These are phyloP conservation scores for Lecanosticta acicola DNA, from an alignment of 2,329 filamentous ascomycete genomes.

Conservation along the genomic window DNA sequence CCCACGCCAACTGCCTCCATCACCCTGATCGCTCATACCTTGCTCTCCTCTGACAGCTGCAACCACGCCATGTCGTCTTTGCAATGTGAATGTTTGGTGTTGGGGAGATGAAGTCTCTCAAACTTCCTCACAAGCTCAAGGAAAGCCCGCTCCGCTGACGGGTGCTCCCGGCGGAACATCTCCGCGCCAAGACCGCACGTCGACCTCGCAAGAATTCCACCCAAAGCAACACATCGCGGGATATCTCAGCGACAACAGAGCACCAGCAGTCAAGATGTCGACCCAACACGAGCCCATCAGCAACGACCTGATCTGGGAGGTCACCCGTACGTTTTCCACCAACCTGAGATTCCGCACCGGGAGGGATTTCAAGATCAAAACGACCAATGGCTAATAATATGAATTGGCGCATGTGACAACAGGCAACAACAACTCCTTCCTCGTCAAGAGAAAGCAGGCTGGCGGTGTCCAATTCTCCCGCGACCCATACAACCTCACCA, in stretches of 20 bases:
- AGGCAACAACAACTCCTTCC: conserved; percentile 86
- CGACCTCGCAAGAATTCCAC: conserved; percentile 5
- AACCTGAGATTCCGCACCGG: too few relatives aligned
- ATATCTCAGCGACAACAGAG: too few relatives aligned
- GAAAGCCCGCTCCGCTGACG: conserved; percentile 2
- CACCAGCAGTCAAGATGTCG: conserved; percentile 42
- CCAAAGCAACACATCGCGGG: background rate
- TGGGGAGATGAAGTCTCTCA: conserved; percentile 1
- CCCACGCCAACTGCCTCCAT: conserved; percentile 5
- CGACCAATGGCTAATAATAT: conserved; percentile 7
- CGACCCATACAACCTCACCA: conserved; percentile 88
- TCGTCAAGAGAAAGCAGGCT: conserved; percentile 78
- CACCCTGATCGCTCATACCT: conserved; percentile 53
- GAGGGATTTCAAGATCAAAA: conserved; percentile 5
- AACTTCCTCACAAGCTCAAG: conserved; percentile 5
- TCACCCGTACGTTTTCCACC: conserved; percentile 75
- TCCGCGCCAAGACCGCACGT: conserved; percentile 6
- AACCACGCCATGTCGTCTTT: conserved; percentile 32
- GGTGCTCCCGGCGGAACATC: conserved; percentile 1
- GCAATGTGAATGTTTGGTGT: background rate
- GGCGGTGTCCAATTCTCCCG: conserved; percentile 87
- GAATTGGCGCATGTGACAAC: conserved; percentile 19
- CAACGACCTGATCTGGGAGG: conserved; percentile 88
- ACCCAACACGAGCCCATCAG: conserved; percentile 62
- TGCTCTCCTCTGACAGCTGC: conserved; percentile 89